Evolutionary conservation across 768 basidiomycete species (phyloP), one percentile per base, ranked within the genome.

Genomic region (Suillus paluster): DNA sequence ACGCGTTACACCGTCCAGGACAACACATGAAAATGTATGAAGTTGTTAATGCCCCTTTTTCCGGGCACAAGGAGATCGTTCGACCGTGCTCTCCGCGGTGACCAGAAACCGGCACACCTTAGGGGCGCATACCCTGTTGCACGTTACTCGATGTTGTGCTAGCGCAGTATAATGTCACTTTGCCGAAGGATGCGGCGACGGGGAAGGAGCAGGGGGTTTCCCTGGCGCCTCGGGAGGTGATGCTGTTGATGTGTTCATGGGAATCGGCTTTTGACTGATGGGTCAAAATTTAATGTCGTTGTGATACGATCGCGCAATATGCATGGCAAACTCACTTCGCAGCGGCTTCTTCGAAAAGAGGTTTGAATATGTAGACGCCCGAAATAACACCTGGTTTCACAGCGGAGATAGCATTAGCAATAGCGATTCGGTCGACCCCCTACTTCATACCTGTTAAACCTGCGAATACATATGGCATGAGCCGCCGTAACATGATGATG

Each of bases 311-410:
- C 53, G 5, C 21, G 21, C 15, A 25, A 39, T 23, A 55, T 39
- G 54, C 23, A 19, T 39, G 27, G 48, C 50, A 12, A 19, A 34
- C 67, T 56, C 61, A 75, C 74, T 52, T 53, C 42, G 46, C 53
- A 33, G 62, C 52, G 49, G 44, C 62, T 36, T 58, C 55, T 45
- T 75, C 72, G 11, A 82, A 62, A 21, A 77, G 46, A 30, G 88
- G 88, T 67, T 83, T 81, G 75, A 90, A 90, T 57, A 89, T 85
- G 70, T 90, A 89, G 23, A 88, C 70, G 10, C 89, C 89, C 14
- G 89, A 88, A 30, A 80, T 65, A 56, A 88, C 71, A 34, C 89
- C 89, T 90, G 64, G 15, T 38, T 38, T 55, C 53, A 54, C 36
- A 55, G 17, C 54, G 54, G 54, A 62, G 21, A 49, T 34, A 57